A percentile compares a stretch with the other conserved stretches of the same genome.
phyloP scores from a whole-genome alignment of 176 grass and related monocot genomes.

The Canna indica region DNA sequence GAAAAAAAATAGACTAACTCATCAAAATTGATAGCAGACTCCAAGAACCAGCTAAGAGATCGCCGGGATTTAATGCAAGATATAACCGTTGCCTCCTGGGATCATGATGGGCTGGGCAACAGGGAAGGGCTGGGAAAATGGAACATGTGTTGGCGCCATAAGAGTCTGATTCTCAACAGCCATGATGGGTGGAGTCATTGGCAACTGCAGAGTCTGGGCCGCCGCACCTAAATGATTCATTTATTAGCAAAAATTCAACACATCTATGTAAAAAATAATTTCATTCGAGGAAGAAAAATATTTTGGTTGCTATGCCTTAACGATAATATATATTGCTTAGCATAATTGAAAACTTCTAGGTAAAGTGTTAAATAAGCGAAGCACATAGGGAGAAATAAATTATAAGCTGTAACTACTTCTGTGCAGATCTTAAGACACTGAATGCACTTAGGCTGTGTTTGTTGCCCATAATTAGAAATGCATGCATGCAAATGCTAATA shows the following conservation, averaged over 20 bases:
- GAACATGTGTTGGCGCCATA: slow-evolving; percentile 32
- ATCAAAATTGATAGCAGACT: slow-evolving; percentile 13
- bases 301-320: too few relatives aligned
- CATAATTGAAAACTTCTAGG: too few relatives aligned
- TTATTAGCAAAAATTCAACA: background rate
- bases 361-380: too few relatives aligned
- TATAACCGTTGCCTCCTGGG: slow-evolving; percentile 30
- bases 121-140: slow-evolving; percentile 41
- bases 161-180: slow-evolving; percentile 42
- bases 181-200: slow-evolving; percentile 31
- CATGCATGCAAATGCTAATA: too few relatives aligned
- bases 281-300: too few relatives aligned
- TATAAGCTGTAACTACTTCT: background rate
- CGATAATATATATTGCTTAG: too few relatives aligned
- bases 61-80: background rate
- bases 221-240: slow-evolving; percentile 10
- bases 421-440: background rate
- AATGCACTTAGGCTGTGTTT: too few relatives aligned
- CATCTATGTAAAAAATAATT: background rate
- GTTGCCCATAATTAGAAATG: too few relatives aligned
- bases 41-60: slow-evolving; percentile 1
- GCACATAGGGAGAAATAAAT: background rate
- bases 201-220: slow-evolving; percentile 26
- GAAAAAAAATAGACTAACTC: background rate
- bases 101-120: slow-evolving; percentile 39